Evolutionary conservation across 1,139 yeast species (phyloP).

Genomic region (Pneumocystis wakefieldiae): DNA sequence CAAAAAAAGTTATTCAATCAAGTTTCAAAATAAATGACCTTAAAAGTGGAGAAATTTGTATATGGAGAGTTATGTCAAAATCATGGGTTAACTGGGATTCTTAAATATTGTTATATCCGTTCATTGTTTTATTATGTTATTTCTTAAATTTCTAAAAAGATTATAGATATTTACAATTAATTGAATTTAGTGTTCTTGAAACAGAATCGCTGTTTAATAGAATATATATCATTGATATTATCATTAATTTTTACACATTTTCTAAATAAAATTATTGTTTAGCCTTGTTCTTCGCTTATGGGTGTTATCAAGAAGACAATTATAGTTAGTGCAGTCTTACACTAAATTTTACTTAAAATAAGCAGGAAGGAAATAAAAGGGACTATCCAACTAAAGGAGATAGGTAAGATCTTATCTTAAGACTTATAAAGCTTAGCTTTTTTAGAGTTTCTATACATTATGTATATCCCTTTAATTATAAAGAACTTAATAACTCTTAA

Average conservation of each 20-base stretch:
- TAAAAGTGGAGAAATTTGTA: slow-evolving; percentile 64
- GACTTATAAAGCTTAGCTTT: background rate
- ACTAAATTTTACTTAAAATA: background rate
- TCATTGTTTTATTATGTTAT: background rate
- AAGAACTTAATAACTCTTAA: background rate
- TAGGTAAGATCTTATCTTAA: background rate
- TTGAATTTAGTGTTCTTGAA: background rate
- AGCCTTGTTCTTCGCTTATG: slow-evolving; percentile 2
- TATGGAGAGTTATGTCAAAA: slow-evolving; percentile 57
- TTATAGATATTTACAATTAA: too few relatives aligned
- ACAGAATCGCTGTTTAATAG: background rate
- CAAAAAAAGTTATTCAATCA: slow-evolving; percentile 41
- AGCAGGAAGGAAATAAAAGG: slow-evolving; percentile 7
- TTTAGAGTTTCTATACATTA: slow-evolving; percentile 48
- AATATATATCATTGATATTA: background rate
- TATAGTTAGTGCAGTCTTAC: background rate
- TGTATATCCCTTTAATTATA: slow-evolving; percentile 25
- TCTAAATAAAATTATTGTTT: background rate
- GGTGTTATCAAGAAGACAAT: slow-evolving; percentile 8
- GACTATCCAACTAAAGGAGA: slow-evolving; percentile 11
- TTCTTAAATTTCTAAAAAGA: background rate
- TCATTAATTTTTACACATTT: background rate
- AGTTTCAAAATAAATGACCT: slow-evolving; percentile 57
- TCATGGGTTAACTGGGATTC: slow-evolving; percentile 46
- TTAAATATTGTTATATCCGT: background rate